These are phyloP conservation scores for Diaporthe longicolla DNA, from an alignment of 2,329 filamentous ascomycete species.

Conservation along the genomic window DNA sequence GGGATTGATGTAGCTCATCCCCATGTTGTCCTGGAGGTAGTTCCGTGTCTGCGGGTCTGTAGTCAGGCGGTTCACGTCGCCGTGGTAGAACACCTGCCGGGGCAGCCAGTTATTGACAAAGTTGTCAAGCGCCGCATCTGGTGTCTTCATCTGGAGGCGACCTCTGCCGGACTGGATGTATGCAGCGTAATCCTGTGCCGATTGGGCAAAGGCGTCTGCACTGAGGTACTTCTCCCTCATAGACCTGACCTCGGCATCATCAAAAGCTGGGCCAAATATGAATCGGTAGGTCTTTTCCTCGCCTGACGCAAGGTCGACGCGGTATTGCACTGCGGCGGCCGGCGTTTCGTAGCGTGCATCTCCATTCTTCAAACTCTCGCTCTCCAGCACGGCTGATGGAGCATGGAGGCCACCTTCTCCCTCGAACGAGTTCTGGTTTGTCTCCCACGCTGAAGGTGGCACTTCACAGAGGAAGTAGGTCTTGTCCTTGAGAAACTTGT, in stretches of 20 bases:
- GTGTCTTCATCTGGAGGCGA: constrained; percentile 66
- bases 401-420: constrained; percentile 69
- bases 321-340: constrained; percentile 67
- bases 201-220: constrained; percentile 61
- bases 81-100: constrained; percentile 71
- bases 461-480: constrained; percentile 70
- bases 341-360: constrained; percentile 71
- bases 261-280: constrained; percentile 67
- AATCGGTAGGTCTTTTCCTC: constrained; percentile 65
- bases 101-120: constrained; percentile 73
- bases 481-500: constrained; percentile 69
- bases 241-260: constrained; percentile 62
- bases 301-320: constrained; percentile 55
- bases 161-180: constrained; percentile 67
- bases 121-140: constrained; percentile 68
- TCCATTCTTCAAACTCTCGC: constrained; percentile 56
- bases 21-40: constrained; percentile 73
- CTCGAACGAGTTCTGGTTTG: constrained; percentile 66
- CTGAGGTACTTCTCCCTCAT: constrained; percentile 65
- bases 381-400: constrained; percentile 59
- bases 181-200: constrained; percentile 61
- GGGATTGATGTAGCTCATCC: constrained; percentile 70
- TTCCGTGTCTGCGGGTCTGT: constrained; percentile 73
- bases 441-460: constrained; percentile 65
- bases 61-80: constrained; percentile 70